Conservation (phyloP, 1,139 yeast species). For the Pneumocystis wakefieldiae region DNA sequence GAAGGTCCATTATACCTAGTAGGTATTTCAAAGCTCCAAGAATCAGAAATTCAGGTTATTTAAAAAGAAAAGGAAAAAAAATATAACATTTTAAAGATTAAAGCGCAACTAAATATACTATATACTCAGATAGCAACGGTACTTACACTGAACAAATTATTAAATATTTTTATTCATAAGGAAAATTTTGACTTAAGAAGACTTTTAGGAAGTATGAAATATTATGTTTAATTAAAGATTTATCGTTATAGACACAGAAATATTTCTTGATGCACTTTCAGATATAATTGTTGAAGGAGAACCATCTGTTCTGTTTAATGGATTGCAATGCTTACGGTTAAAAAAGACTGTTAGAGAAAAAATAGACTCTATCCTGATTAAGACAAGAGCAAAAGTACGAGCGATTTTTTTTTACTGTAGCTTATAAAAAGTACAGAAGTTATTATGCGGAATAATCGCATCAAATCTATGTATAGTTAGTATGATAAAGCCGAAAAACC, state of each 20-base stretch:
- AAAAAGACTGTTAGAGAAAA: constrained; percentile 33
- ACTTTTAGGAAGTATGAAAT: constrained; percentile 41
- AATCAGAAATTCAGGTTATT: constrained; percentile 32
- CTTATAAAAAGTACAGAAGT: constrained; percentile 15
- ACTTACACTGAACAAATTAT: constrained; percentile 58
- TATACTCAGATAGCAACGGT: constrained; percentile 71
- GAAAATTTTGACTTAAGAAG: constrained; percentile 73
- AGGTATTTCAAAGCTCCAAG: constrained; percentile 49
- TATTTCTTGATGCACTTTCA: constrained; percentile 49
- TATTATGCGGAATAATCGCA: constrained; percentile 43
- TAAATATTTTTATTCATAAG: constrained; percentile 50
- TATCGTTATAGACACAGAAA: constrained; percentile 26
- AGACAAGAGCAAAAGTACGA: constrained; percentile 26
- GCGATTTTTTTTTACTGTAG: not conserved
- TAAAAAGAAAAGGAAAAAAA: not conserved
- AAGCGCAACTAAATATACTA: constrained; percentile 55
- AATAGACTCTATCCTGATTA: constrained; percentile 32
- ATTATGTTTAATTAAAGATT: not conserved
- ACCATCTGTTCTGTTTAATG: constrained; percentile 45
- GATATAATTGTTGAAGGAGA: constrained; percentile 38
- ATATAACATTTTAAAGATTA: constrained; percentile 20
- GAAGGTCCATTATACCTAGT: constrained; percentile 60
- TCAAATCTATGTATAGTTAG: constrained; percentile 43
- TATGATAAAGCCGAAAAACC: constrained; percentile 47
- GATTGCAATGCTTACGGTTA: constrained; percentile 43